Conservation (phyloP, 345 rosid species). For the Excoecaria agallocha region DNA sequence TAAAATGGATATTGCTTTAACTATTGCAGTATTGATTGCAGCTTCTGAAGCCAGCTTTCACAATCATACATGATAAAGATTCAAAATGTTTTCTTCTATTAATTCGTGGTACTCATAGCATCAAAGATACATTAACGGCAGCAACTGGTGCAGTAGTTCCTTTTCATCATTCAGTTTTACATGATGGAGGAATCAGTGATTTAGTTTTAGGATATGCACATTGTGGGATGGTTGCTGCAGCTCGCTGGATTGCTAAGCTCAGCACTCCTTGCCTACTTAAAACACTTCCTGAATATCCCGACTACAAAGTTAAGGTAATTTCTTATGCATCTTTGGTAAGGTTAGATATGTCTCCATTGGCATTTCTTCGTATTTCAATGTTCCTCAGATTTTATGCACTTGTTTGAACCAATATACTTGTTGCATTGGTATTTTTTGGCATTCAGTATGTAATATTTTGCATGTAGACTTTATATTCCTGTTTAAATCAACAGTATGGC, state of each 20-base stretch:
- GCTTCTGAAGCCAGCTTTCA: conserved; percentile 96
- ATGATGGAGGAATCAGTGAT: conserved; percentile 93
- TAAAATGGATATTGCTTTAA: conserved; percentile 4
- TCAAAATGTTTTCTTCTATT: conserved; percentile 68
- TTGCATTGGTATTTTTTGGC: background rate
- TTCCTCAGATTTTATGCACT: background rate
- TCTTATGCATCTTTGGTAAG: background rate
- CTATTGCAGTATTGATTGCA: conserved; percentile 36
- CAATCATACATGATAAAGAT: conserved; percentile 65
- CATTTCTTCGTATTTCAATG: background rate
- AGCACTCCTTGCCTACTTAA: conserved; percentile 73
- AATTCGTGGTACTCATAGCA: conserved; percentile 96
- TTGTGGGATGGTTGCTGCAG: conserved; percentile 99
- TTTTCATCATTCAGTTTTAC: conserved; percentile 92
- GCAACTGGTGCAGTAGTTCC: conserved; percentile 98
- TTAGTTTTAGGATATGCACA: conserved; percentile 96
- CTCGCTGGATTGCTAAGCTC: conserved; percentile 95
- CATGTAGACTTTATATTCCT: too few relatives aligned
- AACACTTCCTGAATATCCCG: conserved; percentile 68
- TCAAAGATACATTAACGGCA: conserved; percentile 94
- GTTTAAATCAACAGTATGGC: background rate
- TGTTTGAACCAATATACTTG: background rate
- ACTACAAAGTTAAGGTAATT: conserved; percentile 73
- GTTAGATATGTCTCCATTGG: background rate
- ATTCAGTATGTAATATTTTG: background rate